A percentile compares a stretch with the other conserved stretches of the same genome.
These are phyloP conservation scores for Candida coquimbonensis DNA, from an alignment of 805 yeast genomes.

Conservation along the genomic window DNA sequence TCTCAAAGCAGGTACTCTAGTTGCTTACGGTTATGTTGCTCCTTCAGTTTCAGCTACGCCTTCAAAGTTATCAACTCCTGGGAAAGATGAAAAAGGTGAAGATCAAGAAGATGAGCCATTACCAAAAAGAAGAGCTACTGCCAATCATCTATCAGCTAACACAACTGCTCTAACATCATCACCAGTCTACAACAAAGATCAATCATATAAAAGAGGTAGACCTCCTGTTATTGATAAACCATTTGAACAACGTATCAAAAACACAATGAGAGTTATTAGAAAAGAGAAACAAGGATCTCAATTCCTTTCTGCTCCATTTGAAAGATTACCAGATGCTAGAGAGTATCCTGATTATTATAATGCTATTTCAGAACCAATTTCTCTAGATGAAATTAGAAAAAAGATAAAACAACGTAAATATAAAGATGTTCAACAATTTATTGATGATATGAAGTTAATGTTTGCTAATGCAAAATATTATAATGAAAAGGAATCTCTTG, in stretches of 20 bases:
- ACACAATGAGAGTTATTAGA: constrained; percentile 73
- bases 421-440: constrained; percentile 64
- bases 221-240: constrained; percentile 91
- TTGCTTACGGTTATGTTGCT: constrained; percentile 11
- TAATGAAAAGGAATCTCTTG: constrained; percentile 49
- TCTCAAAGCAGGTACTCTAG: constrained; percentile 15
- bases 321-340: constrained; percentile 67
- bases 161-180: neutral
- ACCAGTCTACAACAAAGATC: constrained; percentile 13
- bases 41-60: constrained; percentile 4
- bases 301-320: constrained; percentile 60
- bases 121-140: constrained; percentile 2
- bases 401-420: constrained; percentile 84
- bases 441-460: constrained; percentile 70
- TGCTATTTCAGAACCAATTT: constrained; percentile 50
- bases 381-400: constrained; percentile 67
- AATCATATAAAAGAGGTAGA: constrained; percentile 60
- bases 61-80: constrained; percentile 2
- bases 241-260: constrained; percentile 86
- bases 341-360: constrained; percentile 39
- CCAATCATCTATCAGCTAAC: neutral
- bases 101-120: constrained; percentile 3
- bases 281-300: constrained; percentile 47
- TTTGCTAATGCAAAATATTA: constrained; percentile 66
- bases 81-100: neutral